These are phyloP conservation scores for Lojkania enalia DNA, from an alignment of 2,329 filamentous ascomycete species.

Conservation along the genomic window DNA sequence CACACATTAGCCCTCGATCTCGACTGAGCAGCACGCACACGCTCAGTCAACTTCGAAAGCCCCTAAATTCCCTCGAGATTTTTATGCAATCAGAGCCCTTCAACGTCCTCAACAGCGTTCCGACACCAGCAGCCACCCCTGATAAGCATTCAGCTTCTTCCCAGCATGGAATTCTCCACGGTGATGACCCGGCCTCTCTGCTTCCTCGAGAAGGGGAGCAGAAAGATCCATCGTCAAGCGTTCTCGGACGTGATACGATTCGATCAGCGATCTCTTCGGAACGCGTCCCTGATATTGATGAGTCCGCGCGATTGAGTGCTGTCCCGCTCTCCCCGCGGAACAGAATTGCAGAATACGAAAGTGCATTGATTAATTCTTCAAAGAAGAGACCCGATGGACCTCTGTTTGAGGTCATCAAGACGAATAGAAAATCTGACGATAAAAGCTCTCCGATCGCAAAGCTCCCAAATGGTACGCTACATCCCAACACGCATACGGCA, in stretches of 20 bases:
- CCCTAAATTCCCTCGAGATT: constrained; percentile 46
- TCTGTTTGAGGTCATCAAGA: constrained; percentile 58
- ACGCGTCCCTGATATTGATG: constrained; percentile 16
- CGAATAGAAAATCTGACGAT: constrained; percentile 48
- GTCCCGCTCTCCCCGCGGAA: constrained; percentile 51
- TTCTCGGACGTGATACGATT: constrained; percentile 25
- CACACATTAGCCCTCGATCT: constrained; percentile 21
- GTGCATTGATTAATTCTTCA: constrained; percentile 45
- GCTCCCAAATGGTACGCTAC: constrained; percentile 77
- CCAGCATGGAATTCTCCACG: constrained; percentile 63
- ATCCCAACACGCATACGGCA: too few relatives aligned
- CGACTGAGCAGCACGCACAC: constrained; percentile 48
- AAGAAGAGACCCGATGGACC: constrained; percentile 48
- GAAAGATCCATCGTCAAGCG: constrained; percentile 25
- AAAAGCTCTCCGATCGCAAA: constrained; percentile 56
- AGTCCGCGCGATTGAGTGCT: constrained; percentile 36
- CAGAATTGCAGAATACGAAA: constrained; percentile 61
- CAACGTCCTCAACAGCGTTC: constrained; percentile 53
- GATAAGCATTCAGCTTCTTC: constrained; percentile 42
- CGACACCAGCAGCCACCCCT: constrained; percentile 44
- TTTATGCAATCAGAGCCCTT: constrained; percentile 68
- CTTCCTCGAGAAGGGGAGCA: constrained; percentile 44
- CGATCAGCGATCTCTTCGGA: constrained; percentile 20
- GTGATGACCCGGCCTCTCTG: constrained; percentile 51
- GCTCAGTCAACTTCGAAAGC: constrained; percentile 57